phyloP scores from a whole-genome alignment of 2,329 filamentous ascomycete genomes.

The Pyrenochaeta sp. region DNA sequence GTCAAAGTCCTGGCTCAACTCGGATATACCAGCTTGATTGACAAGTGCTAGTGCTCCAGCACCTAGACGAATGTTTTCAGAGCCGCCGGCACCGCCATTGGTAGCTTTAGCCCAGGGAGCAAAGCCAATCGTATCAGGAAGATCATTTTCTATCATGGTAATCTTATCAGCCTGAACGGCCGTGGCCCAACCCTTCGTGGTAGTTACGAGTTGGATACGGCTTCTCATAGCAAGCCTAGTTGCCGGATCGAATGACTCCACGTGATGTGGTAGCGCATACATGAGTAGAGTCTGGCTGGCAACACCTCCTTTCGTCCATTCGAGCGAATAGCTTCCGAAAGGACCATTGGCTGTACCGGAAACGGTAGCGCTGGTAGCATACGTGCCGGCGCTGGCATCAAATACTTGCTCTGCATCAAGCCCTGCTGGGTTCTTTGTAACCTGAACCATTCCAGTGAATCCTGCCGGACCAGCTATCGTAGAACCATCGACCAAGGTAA shows the following conservation, averaged over 20 bases:
- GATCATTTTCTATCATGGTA: constrained; percentile 74
- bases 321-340: constrained; percentile 75
- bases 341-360: constrained; percentile 52
- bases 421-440: constrained; percentile 75
- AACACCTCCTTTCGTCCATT: constrained; percentile 75
- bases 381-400: constrained; percentile 79
- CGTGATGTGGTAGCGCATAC: constrained; percentile 90
- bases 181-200: constrained; percentile 84
- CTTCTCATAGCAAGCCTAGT: constrained; percentile 59
- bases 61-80: constrained; percentile 49
- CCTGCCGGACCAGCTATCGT: constrained; percentile 69
- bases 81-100: constrained; percentile 46
- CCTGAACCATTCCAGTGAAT: constrained; percentile 81
- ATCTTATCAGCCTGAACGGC: constrained; percentile 61
- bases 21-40: constrained; percentile 67
- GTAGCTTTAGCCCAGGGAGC: constrained; percentile 73
- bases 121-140: constrained; percentile 80
- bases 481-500: constrained; percentile 71
- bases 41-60: constrained; percentile 65
- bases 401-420: constrained; percentile 69
- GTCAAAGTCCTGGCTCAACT: constrained; percentile 78
- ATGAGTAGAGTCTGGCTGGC: constrained; percentile 69
- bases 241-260: constrained; percentile 72
- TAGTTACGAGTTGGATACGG: constrained; percentile 73
- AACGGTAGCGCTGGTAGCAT: constrained; percentile 66